Percentiles rank a stretch among this genome's conserved stretches.
Conservation (phyloP, 441 rosid species). For the Erodium trifolium region DNA sequence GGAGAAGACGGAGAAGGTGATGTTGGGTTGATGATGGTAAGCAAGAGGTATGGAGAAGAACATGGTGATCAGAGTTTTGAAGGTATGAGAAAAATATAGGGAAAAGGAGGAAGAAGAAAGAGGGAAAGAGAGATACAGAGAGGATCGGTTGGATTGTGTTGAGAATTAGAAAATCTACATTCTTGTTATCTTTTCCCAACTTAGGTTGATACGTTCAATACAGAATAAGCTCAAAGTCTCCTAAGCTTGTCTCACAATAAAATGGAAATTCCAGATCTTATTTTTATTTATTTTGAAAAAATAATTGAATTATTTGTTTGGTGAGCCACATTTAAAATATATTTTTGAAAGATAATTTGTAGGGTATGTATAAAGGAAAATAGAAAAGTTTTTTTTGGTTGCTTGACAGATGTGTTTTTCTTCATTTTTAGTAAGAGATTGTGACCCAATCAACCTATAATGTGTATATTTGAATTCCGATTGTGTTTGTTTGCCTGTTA, state of each 20-base stretch:
- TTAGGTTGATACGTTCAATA: conserved; percentile 5
- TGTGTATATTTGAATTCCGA: neutral
- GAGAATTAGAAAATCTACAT: conserved; percentile 21
- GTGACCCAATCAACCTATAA: neutral
- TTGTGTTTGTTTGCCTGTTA: neutral
- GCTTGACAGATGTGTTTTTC: neutral
- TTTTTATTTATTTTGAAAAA: neutral
- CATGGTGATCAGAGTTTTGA: neutral
- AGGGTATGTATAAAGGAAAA: neutral
- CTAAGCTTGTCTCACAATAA: neutral
- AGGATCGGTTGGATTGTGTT: conserved; percentile 26
- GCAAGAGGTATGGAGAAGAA: neutral
- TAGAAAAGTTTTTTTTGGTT: neutral
- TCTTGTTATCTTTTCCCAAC: conserved; percentile 23
- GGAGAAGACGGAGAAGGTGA: neutral
- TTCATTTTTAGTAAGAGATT: conserved; percentile 6
- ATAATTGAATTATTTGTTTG: too few relatives aligned
- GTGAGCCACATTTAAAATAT: neutral
- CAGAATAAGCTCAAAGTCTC: neutral
- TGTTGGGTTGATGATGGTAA: neutral
- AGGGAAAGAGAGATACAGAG: conserved; percentile 9
- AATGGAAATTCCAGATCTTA: neutral
- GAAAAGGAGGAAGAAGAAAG: neutral
- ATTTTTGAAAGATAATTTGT: neutral
- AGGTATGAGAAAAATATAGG: too few relatives aligned